Base-by-base conservation (phyloP, 2,329 filamentous ascomycete genomes). In the Colletotrichum tofieldiae region DNA sequence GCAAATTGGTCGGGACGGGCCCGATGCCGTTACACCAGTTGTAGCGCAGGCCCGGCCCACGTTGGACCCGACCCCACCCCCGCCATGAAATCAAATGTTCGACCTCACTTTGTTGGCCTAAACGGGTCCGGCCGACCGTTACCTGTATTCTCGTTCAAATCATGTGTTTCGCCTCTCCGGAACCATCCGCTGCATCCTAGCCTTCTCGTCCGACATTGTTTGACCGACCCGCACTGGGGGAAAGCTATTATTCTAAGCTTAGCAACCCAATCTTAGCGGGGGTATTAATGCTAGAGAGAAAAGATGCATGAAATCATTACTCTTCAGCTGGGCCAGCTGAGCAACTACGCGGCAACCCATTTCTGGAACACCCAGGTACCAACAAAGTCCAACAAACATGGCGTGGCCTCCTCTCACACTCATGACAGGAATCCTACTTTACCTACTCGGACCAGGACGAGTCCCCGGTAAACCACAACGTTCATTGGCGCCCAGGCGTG, bases 231-330 rank as follows among this genome's bases (percentile, higher is more conserved):
- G 20, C 32, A 5, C 16, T 26, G 8, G 9, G 14, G 35, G 1
- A 9, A 63, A 5, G n/a, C 5, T 41, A 16, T 26, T 3, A 20
- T 20, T 6, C n/a, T 23, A 58, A 2, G 26, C 14, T 58, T 39
- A 32, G 29, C 35, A 58, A 58, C 20, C 18, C 26, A 14, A 29
- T 8, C 12, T 18, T 43, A 29, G 23, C 16, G 23, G 20, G 20
- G 16, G 4, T 32, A 20, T 43, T 26, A 45, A 32, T 9, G 37
- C 8, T 20, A 14, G 35, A 54, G 12, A 37, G 32, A 18, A 41
- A 74, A 35, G 5, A 98, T 99, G 96, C 94, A 95, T 83, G 96
- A 99, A 83, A 94, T 98, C 73, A 87, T 99, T 73, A 98, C 96
- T 0, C 86, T 99, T 56, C 96, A 99, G 86, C 91, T 98, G 72